Evolutionary conservation across 192 early-diverging fungal genomes (phyloP).

Genomic region (Rhizophagus sp.): DNA sequence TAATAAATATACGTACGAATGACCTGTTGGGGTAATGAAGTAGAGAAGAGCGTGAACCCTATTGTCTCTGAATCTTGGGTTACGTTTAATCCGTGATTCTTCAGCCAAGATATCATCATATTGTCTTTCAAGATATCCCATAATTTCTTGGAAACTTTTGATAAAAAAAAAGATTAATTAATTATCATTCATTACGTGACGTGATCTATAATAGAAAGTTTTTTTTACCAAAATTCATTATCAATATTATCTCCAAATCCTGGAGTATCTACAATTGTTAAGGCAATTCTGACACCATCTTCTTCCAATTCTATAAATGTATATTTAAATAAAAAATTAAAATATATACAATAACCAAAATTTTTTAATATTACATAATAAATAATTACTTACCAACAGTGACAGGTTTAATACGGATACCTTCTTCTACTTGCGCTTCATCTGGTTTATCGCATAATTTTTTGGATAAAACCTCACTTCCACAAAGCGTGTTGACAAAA

Average conservation of each 20-base stretch:
- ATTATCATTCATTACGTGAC: not conserved
- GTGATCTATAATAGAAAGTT: conserved; percentile 2
- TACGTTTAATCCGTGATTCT: conserved; percentile 82
- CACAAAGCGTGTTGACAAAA: conserved; percentile 98
- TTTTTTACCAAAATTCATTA: conserved; percentile 80
- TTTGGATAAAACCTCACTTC: conserved; percentile 70
- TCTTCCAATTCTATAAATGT: conserved; percentile 81
- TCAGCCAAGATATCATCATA: conserved; percentile 94
- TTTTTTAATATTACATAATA: not conserved
- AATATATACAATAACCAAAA: not conserved
- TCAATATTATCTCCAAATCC: conserved; percentile 98
- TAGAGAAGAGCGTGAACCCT: conserved; percentile 95
- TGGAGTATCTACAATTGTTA: conserved; percentile 98
- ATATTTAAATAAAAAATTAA: not conserved
- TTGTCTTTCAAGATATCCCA: conserved; percentile 91
- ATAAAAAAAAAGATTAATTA: not conserved
- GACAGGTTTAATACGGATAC: conserved; percentile 86
- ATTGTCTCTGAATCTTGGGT: conserved; percentile 88
- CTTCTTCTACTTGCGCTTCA: conserved; percentile 76
- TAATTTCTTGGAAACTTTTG: conserved; percentile 87
- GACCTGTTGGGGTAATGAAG: conserved; percentile 97
- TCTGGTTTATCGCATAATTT: conserved; percentile 66
- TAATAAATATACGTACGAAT: conserved; percentile 59
- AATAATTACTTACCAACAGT: conserved; percentile 66
- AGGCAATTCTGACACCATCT: conserved; percentile 94